These are phyloP conservation scores for Prosopis cineraria DNA, from an alignment of 306 rosid genomes.

Conservation along the genomic window DNA sequence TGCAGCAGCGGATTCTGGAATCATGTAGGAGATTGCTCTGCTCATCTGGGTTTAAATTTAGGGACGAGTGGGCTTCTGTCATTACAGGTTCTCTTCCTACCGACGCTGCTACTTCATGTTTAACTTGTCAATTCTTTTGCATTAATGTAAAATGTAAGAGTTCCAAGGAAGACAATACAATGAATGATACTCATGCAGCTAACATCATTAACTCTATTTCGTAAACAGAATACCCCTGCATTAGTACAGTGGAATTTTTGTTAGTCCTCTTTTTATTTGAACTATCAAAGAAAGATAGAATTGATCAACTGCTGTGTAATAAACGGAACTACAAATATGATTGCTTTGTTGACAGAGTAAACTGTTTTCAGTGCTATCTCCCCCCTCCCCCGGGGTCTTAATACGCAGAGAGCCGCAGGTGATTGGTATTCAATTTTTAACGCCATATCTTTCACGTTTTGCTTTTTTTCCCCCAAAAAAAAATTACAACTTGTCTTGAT, in stretches of 20 bases:
- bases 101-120: background rate
- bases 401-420: background rate
- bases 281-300: background rate
- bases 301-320: background rate
- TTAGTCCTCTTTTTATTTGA: background rate
- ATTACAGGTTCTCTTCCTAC: slow-evolving; percentile 59
- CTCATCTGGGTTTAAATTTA: slow-evolving; percentile 69
- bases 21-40: slow-evolving; percentile 65
- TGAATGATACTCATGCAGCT: background rate
- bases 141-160: background rate
- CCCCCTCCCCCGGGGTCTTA: background rate
- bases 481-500: background rate
- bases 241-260: background rate
- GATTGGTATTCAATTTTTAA: background rate
- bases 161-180: background rate
- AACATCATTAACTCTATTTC: background rate
- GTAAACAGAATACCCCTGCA: background rate
- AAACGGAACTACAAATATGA: background rate
- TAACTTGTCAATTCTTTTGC: background rate
- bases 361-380: background rate
- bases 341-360: background rate
- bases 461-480: background rate
- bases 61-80: slow-evolving; percentile 87
- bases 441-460: background rate
- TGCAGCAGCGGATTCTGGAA: slow-evolving; percentile 60